Conservation (phyloP, 1,284 basidiomycete species). For the Moniliella sp. region DNA sequence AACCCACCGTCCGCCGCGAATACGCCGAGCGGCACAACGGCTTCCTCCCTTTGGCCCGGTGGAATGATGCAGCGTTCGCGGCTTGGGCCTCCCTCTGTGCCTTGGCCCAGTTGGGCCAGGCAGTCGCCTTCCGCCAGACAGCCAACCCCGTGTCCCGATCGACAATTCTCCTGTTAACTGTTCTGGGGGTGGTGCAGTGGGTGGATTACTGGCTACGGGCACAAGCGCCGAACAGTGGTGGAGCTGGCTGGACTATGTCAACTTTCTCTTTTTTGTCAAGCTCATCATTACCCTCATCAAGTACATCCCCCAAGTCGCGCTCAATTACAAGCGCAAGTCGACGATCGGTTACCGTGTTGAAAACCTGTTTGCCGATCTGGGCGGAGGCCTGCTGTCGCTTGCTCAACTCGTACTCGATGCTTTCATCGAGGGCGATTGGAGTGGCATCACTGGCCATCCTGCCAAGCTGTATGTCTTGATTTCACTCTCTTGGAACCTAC, state of each 20-base stretch:
- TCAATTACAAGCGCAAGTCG: constrained; percentile 31
- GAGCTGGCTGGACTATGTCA: constrained; percentile 12
- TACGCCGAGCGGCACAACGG: constrained; percentile 12
- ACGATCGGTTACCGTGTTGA: constrained; percentile 35
- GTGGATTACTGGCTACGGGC: too few species aligned
- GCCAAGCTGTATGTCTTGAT: constrained; percentile 34
- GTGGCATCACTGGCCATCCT: constrained; percentile 19
- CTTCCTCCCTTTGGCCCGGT: constrained; percentile 9
- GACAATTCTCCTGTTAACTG: too few species aligned
- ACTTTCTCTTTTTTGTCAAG: constrained; percentile 32
- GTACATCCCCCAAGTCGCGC: constrained; percentile 16
- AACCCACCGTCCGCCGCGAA: constrained; percentile 8
- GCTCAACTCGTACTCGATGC: constrained; percentile 26
- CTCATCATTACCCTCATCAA: constrained; percentile 34
- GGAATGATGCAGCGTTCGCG: constrained; percentile 17
- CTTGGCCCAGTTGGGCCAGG: constrained; percentile 2
- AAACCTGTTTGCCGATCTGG: constrained; percentile 32
- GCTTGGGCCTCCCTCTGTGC: constrained; percentile 10
- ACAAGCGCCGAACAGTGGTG: too few species aligned
- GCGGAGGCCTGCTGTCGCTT: constrained; percentile 29
- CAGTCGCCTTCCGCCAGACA: too few species aligned
- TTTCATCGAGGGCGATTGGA: constrained; percentile 17
- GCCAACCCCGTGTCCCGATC: too few species aligned
- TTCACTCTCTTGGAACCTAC: too few species aligned
- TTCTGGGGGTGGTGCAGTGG: too few species aligned